phyloP scores from a whole-genome alignment of 2,329 filamentous ascomycete species.

The Calonectria henricotiae region DNA sequence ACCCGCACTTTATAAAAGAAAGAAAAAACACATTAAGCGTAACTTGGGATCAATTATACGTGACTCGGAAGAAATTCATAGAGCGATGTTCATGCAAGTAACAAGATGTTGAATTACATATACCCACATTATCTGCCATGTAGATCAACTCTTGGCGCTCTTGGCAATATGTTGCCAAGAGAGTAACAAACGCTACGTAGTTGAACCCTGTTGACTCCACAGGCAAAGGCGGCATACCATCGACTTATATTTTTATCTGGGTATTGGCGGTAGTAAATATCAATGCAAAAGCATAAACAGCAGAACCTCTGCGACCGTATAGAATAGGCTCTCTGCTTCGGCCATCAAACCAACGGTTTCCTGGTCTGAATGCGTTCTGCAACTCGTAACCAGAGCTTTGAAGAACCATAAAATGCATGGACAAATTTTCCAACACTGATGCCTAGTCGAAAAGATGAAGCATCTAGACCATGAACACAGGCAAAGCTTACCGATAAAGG shows the following conservation, averaged over 20 bases:
- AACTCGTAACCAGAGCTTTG: too few species aligned
- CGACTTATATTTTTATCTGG: neutral
- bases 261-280: neutral
- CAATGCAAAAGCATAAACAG: neutral
- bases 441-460: too few species aligned
- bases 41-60: neutral
- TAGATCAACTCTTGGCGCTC: neutral
- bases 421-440: too few species aligned
- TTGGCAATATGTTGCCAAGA: neutral
- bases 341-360: too few species aligned
- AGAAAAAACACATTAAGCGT: neutral
- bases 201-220: neutral
- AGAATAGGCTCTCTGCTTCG: too few species aligned
- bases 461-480: too few species aligned
- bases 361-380: too few species aligned
- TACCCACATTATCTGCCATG: neutral
- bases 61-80: neutral
- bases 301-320: too few species aligned
- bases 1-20: neutral
- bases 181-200: neutral
- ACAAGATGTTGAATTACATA: neutral
- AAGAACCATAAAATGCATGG: too few species aligned
- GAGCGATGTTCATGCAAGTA: neutral
- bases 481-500: too few species aligned
- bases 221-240: neutral